Evolutionary conservation across 1,284 basidiomycete genomes (phyloP).

Genomic region (Thelephora terrestris): DNA sequence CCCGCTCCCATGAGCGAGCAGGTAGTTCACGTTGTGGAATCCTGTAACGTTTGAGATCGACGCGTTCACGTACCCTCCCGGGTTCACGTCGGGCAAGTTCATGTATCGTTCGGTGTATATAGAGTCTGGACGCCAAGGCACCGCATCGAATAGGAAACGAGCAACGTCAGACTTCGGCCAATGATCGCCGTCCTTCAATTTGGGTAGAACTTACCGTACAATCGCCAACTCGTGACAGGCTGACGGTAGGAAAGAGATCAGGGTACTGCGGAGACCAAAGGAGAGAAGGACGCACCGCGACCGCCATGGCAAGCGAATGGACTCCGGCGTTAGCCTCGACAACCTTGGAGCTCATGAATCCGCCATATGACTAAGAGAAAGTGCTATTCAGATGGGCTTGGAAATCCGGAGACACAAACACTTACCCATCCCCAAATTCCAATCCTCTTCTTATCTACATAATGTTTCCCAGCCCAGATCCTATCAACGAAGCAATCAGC

Average conservation of each 20-base stretch:
- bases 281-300: constrained; percentile 57
- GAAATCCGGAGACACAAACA: constrained; percentile 9
- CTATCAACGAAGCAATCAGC: constrained; percentile 23
- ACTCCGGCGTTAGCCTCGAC: constrained; percentile 80
- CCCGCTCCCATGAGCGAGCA: constrained; percentile 87
- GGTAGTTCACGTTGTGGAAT: constrained; percentile 70
- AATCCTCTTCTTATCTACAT: constrained; percentile 73
- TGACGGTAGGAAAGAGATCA: constrained; percentile 17
- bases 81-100: constrained; percentile 72
- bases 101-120: constrained; percentile 98
- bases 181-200: background rate
- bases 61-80: constrained; percentile 74
- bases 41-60: constrained; percentile 80
- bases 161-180: background rate
- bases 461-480: constrained; percentile 66
- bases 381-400: constrained; percentile 4
- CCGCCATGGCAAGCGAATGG: constrained; percentile 82
- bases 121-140: constrained; percentile 41
- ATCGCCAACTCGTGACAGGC: constrained; percentile 80
- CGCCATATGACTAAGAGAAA: constrained; percentile 71
- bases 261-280: background rate
- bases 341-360: constrained; percentile 87
- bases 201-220: constrained; percentile 56
- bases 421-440: constrained; percentile 95
- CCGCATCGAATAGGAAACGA: background rate